Percentiles rank a stretch among this genome's conserved stretches.
phyloP scores from a whole-genome alignment of 2,329 filamentous ascomycete species.

The Trichoderma pleuroti region DNA sequence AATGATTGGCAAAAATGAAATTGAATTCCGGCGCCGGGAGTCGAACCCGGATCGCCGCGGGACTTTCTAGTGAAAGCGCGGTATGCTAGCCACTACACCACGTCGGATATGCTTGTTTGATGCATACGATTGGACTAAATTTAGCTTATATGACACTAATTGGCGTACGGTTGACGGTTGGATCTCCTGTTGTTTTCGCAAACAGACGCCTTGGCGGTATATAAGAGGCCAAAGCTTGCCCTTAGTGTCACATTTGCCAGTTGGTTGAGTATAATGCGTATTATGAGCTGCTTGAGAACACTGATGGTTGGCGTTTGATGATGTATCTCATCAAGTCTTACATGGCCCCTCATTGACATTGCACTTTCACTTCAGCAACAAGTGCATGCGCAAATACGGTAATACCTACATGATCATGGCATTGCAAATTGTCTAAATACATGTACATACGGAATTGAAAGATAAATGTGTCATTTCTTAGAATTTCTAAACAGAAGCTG shows the following conservation, averaged over 20 bases:
- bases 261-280: background rate
- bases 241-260: background rate
- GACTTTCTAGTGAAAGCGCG: slow-evolving; percentile 18
- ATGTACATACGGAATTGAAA: background rate
- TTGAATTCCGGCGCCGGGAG: slow-evolving; percentile 19
- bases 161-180: fast-evolving
- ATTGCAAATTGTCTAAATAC: background rate
- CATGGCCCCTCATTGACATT: background rate
- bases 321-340: background rate
- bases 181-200: background rate
- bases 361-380: background rate
- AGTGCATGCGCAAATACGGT: background rate
- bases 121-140: background rate
- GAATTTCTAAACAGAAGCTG: fast-evolving
- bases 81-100: slow-evolving; percentile 21
- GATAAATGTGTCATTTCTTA: background rate
- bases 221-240: background rate
- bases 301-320: background rate
- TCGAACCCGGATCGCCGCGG: slow-evolving; percentile 21
- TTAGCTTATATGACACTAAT: background rate
- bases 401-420: background rate
- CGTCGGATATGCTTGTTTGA: slow-evolving; percentile 17
- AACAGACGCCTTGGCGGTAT: background rate
- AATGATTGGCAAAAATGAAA: background rate
- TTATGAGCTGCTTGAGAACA: background rate